Evolutionary conservation across 1,139 yeast genomes (phyloP).

Genomic region (Protomyces inouyei): DNA sequence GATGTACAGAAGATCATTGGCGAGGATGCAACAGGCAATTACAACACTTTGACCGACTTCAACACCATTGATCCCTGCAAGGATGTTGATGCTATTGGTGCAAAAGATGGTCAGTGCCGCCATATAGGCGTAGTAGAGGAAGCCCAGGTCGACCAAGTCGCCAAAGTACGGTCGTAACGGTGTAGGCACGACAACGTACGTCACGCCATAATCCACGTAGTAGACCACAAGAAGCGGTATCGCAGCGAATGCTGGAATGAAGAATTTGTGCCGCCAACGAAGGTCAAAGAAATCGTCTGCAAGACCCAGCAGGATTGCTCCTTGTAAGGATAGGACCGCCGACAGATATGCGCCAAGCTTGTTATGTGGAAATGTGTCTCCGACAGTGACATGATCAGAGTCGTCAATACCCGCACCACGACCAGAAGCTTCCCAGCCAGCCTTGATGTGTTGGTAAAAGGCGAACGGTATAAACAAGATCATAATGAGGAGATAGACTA

Average conservation of each 20-base stretch:
- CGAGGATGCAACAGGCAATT: conserved; percentile 60
- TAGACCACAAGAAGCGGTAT: conserved; percentile 87
- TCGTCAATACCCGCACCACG: conserved; percentile 56
- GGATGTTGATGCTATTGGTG: conserved; percentile 92
- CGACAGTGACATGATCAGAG: conserved; percentile 29
- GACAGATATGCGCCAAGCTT: conserved; percentile 80
- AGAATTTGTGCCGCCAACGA: conserved; percentile 95
- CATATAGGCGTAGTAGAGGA: conserved; percentile 81
- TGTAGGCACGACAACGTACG: conserved; percentile 79
- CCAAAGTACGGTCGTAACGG: conserved; percentile 47
- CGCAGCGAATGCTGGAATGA: conserved; percentile 89
- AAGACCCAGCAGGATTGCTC: conserved; percentile 78
- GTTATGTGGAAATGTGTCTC: conserved; percentile 62
- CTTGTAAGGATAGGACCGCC: conserved; percentile 75
- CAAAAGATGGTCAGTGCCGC: conserved; percentile 85
- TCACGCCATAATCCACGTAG: conserved; percentile 89
- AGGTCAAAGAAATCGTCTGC: conserved; percentile 94
- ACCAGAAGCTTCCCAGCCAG: not conserved
- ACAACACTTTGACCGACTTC: conserved; percentile 94
- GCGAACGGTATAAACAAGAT: conserved; percentile 82
- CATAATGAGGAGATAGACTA: conserved; percentile 74
- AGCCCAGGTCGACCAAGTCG: conserved; percentile 39
- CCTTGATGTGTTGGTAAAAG: conserved; percentile 70
- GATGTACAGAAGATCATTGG: conserved; percentile 73
- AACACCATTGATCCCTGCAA: conserved; percentile 93